Conservation (phyloP, 2,329 filamentous ascomycete genomes). For the Penicillium sclerotiorum region DNA sequence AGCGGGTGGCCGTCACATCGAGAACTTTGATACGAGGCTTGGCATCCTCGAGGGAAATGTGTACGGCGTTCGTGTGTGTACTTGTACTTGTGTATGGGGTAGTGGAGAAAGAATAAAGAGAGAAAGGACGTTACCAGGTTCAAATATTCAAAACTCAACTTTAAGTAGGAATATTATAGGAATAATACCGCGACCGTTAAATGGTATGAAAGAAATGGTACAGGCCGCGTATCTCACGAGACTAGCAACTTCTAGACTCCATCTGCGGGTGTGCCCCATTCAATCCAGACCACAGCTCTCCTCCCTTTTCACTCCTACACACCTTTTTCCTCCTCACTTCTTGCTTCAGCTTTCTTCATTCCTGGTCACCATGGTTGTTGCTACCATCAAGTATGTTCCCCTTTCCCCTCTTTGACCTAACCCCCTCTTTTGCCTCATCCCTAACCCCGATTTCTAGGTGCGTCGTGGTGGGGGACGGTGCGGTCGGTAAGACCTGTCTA, state of each 20-base stretch:
- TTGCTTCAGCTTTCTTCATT: constrained; percentile 11
- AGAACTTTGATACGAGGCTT: constrained; percentile 9
- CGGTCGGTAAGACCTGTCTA: constrained; percentile 97
- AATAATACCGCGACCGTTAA: neutral
- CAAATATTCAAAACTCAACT: no score
- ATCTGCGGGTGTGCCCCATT: constrained; percentile 26
- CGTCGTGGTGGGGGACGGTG: constrained; percentile 98
- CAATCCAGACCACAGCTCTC: constrained; percentile 31
- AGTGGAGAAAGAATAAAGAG: neutral
- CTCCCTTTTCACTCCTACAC: constrained; percentile 26
- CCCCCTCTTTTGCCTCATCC: constrained; percentile 15
- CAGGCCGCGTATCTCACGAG: constrained; percentile 7
- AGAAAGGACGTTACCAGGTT: no score
- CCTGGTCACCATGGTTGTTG: constrained; percentile 57
- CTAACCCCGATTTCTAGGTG: constrained; percentile 63
- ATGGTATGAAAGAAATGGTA: constrained; percentile 2
- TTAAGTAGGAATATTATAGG: no score
- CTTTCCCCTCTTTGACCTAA: constrained; percentile 10
- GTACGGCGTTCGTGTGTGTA: no score
- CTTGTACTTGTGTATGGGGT: neutral
- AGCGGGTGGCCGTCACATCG: no score
- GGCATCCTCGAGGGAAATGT: constrained; percentile 9
- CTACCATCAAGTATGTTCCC: constrained; percentile 62
- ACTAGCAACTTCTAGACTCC: constrained; percentile 23
- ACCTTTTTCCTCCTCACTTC: constrained; percentile 6